phyloP scores from a whole-genome alignment of 495 filamentous ascomycete species.

The Aspergillus diversus region DNA sequence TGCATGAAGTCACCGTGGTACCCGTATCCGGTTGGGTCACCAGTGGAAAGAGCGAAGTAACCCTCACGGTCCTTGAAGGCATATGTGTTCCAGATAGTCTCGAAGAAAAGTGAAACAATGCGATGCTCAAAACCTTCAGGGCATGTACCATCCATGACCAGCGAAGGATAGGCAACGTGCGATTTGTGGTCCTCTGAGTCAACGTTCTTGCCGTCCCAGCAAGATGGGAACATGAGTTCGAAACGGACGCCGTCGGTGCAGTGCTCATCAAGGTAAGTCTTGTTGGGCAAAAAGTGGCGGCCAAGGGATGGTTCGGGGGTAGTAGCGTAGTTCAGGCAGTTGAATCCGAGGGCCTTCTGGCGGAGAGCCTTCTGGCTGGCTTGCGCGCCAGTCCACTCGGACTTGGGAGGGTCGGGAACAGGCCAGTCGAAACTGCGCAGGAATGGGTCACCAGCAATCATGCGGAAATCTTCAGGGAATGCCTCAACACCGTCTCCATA shows the following conservation, averaged over 20 bases:
- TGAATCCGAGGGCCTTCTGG: slow-evolving; percentile 90
- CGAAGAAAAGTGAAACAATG: slow-evolving; percentile 77
- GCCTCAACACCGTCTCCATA: slow-evolving; percentile 66
- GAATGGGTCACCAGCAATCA: slow-evolving; percentile 78
- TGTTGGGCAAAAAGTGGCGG: slow-evolving; percentile 80
- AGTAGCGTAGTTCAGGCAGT: slow-evolving; percentile 77
- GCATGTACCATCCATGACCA: slow-evolving; percentile 77
- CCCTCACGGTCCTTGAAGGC: slow-evolving; percentile 68
- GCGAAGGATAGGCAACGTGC: slow-evolving; percentile 77
- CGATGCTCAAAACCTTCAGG: slow-evolving; percentile 72
- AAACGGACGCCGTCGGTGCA: slow-evolving; percentile 77
- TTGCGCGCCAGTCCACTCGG: slow-evolving; percentile 63
- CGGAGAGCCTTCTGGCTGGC: slow-evolving; percentile 65
- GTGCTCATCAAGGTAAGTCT: slow-evolving; percentile 73
- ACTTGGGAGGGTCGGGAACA: slow-evolving; percentile 73
- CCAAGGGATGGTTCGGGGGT: slow-evolving; percentile 70
- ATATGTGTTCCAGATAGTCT: slow-evolving; percentile 83
- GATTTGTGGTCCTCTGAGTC: slow-evolving; percentile 65
- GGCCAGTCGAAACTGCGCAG: slow-evolving; percentile 73
- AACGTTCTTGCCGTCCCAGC: slow-evolving; percentile 79
- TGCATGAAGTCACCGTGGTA: slow-evolving; percentile 88
- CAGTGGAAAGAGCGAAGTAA: slow-evolving; percentile 79
- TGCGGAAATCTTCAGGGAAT: slow-evolving; percentile 79
- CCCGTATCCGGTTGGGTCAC: slow-evolving; percentile 79
- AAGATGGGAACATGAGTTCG: slow-evolving; percentile 89